A percentile compares a stretch with the other conserved stretches of the same genome.
Conservation (phyloP, 2,329 filamentous ascomycete genomes). For the Sporothrix phasma region DNA sequence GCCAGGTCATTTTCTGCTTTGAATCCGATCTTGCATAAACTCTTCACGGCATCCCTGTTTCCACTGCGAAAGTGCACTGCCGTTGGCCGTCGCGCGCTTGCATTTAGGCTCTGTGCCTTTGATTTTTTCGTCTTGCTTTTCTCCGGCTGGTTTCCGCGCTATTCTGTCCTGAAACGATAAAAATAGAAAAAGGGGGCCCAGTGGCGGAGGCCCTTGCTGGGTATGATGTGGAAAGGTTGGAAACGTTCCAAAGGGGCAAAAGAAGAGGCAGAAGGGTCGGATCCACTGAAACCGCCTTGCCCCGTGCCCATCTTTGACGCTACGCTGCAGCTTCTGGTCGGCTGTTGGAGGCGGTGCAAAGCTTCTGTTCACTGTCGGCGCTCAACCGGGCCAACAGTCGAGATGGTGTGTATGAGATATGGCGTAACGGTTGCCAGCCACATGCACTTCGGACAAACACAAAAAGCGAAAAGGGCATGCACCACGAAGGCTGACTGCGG, state of each 20-base stretch:
- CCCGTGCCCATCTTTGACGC: not conserved
- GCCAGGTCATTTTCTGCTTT: not conserved
- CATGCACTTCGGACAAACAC: not conserved
- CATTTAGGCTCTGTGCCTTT: not conserved
- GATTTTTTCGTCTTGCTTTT: not conserved
- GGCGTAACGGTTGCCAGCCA: not conserved
- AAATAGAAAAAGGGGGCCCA: constrained; percentile 9
- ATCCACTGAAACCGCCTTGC: not conserved
- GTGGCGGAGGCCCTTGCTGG: constrained; percentile 2
- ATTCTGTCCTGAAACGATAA: constrained; percentile 7
- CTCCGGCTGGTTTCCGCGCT: not conserved
- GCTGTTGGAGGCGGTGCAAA: not conserved
- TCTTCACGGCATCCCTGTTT: not conserved
- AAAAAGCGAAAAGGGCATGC: not conserved
- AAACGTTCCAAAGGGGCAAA: too few relatives aligned
- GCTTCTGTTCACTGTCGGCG: not conserved
- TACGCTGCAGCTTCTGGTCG: not conserved
- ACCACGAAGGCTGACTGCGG: not conserved
- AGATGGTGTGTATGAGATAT: not conserved
- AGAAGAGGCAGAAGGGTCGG: not conserved
- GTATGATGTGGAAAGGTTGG: not conserved
- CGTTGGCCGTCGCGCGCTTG: not conserved
- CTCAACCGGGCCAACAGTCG: not conserved
- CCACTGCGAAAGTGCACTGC: not conserved
- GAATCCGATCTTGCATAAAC: not conserved